phyloP scores from a whole-genome alignment of 2,329 filamentous ascomycete genomes.

The Aphanocladium album region DNA sequence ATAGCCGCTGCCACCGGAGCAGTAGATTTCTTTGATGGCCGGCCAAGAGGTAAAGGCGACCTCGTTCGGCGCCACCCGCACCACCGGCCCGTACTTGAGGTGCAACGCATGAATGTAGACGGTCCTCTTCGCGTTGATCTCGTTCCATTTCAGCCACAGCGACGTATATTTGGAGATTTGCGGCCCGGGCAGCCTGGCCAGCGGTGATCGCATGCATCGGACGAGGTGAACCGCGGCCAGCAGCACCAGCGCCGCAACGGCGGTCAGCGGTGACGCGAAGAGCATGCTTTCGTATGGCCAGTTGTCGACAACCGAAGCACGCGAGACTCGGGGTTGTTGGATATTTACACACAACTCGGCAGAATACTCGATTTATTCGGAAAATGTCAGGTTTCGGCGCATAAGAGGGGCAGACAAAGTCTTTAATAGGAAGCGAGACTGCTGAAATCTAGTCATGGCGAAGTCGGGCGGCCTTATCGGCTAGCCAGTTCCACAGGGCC shows the following conservation, averaged over 20 bases:
- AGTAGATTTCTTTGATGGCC: constrained; percentile 59
- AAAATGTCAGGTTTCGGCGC: neutral
- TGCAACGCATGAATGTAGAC: constrained; percentile 53
- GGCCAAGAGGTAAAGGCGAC: constrained; percentile 52
- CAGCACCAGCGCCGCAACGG: constrained; percentile 20
- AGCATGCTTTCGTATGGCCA: neutral
- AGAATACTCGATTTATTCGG: too few relatives aligned
- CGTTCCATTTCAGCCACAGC: constrained; percentile 49
- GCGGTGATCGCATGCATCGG: constrained; percentile 27
- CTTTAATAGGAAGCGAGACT: neutral
- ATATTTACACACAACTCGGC: neutral
- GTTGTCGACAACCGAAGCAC: neutral
- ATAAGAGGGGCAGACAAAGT: neutral
- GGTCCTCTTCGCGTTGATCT: constrained; percentile 49
- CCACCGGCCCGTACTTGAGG: constrained; percentile 48
- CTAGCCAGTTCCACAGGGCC: neutral
- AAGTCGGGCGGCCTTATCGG: constrained; percentile 8
- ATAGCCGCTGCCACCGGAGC: constrained; percentile 56
- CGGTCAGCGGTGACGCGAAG: constrained; percentile 24
- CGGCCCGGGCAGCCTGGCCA: constrained; percentile 44
- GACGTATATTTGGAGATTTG: constrained; percentile 44
- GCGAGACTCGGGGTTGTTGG: neutral
- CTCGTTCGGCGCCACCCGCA: constrained; percentile 54
- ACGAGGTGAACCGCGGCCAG: constrained; percentile 23
- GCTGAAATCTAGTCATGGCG: neutral